A percentile compares a stretch with the other conserved stretches of the same genome.
phyloP scores from a whole-genome alignment of 345 rosid species.

The Linum trigynum region DNA sequence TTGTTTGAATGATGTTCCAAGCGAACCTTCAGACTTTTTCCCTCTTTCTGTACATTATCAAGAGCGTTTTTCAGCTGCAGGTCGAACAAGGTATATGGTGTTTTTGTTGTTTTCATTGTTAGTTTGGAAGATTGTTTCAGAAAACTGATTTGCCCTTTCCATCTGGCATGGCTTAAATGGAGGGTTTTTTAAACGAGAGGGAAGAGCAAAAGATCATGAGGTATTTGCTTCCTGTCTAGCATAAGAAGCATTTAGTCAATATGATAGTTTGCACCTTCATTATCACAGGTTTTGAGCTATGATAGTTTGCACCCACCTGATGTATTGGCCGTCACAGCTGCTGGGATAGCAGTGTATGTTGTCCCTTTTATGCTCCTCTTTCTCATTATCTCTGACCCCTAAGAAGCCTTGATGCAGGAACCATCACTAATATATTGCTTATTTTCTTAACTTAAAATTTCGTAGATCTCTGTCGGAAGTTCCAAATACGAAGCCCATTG shows the following conservation, averaged over 20 bases:
- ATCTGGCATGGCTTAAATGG: conserved; percentile 48
- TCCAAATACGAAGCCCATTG: conserved; percentile 63
- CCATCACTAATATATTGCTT: conserved; percentile 13
- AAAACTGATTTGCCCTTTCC: conserved; percentile 11
- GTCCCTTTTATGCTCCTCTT: conserved; percentile 2
- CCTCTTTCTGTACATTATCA: conserved; percentile 88
- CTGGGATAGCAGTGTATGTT: conserved; percentile 92
- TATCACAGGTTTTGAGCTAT: conserved; percentile 77
- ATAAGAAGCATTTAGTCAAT: neutral
- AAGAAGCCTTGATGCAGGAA: neutral
- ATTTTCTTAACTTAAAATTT: conserved; percentile 21
- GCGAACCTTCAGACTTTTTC: conserved; percentile 88
- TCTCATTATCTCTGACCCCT: conserved; percentile 1
- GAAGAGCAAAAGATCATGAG: conserved; percentile 92
- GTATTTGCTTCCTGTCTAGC: conserved; percentile 26
- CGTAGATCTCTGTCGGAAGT: conserved; percentile 95
- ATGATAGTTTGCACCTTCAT: neutral
- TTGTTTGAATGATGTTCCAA: conserved; percentile 81
- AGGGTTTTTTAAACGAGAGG: conserved; percentile 97
- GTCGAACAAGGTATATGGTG: conserved; percentile 74
- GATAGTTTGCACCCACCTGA: conserved; percentile 91
- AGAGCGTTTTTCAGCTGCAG: conserved; percentile 97
- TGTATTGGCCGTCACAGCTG: conserved; percentile 88
- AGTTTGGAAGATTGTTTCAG: conserved; percentile 4
- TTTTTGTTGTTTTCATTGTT: conserved; percentile 5